Evolutionary conservation across 2,329 filamentous ascomycete genomes (phyloP).

Genomic region (Rhexocercosporidium sp.): DNA sequence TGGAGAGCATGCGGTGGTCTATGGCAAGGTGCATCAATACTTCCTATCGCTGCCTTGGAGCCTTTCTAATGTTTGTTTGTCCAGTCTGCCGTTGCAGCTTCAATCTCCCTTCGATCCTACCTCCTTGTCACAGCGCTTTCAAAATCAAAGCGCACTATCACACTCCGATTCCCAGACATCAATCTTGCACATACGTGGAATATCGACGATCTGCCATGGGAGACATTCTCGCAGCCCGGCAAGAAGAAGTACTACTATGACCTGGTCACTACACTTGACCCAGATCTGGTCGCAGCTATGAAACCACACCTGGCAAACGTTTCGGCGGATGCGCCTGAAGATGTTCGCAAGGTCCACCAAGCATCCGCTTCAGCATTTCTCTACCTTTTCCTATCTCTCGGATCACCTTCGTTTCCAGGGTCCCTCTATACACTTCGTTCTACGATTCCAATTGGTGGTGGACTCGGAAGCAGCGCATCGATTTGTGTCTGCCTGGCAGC

Average conservation of each 20-base stretch:
- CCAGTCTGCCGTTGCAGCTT: slow-evolving; percentile 88
- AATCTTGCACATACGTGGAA: slow-evolving; percentile 90
- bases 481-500: slow-evolving; percentile 88
- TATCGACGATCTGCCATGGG: slow-evolving; percentile 90
- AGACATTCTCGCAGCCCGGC: slow-evolving; percentile 73
- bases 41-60: not conserved
- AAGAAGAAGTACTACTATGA: slow-evolving; percentile 98
- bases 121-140: slow-evolving; percentile 93
- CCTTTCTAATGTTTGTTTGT: slow-evolving; percentile 17
- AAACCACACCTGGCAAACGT: slow-evolving; percentile 78
- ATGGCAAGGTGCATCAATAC: slow-evolving; percentile 74
- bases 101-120: slow-evolving; percentile 94
- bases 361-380: slow-evolving; percentile 85
- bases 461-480: slow-evolving; percentile 91
- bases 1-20: slow-evolving; percentile 96
- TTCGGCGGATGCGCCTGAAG: slow-evolving; percentile 68
- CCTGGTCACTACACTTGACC: slow-evolving; percentile 81
- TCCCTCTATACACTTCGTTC: slow-evolving; percentile 91
- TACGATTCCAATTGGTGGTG: slow-evolving; percentile 90
- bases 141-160: slow-evolving; percentile 87
- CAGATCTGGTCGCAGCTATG: slow-evolving; percentile 79
- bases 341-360: slow-evolving; percentile 82
- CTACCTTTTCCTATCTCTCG: slow-evolving; percentile 90
- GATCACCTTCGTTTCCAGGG: slow-evolving; percentile 76
- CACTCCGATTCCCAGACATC: slow-evolving; percentile 89